A percentile compares a stretch with the other conserved stretches of the same genome.
These are phyloP conservation scores for Heterobasidion occidentale DNA, from an alignment of 1,284 basidiomycete genomes.

Conservation along the genomic window DNA sequence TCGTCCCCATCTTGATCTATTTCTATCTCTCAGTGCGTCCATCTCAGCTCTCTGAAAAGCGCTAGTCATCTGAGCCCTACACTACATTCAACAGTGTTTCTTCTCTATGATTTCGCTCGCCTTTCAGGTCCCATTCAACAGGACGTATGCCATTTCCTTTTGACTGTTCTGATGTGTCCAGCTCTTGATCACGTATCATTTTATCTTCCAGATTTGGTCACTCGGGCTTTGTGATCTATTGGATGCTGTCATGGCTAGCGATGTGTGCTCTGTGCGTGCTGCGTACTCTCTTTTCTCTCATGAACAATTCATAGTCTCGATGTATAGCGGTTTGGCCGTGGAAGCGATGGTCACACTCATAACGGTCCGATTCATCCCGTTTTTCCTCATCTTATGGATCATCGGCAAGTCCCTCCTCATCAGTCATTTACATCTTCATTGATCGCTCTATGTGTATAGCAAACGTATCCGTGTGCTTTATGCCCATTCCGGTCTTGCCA, in stretches of 20 bases:
- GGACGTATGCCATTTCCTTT: slow-evolving; percentile 25
- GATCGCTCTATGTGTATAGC: slow-evolving; percentile 21
- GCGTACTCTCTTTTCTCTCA: neutral
- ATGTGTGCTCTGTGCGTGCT: slow-evolving; percentile 49
- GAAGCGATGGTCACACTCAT: slow-evolving; percentile 55
- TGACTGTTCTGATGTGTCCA: neutral
- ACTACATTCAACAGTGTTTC: slow-evolving; percentile 3
- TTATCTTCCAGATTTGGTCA: slow-evolving; percentile 31
- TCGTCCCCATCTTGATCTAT: slow-evolving; percentile 48
- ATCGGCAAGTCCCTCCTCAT: slow-evolving; percentile 36
- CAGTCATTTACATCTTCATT: neutral
- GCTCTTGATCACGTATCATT: neutral
- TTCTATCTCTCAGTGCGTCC: slow-evolving; percentile 49
- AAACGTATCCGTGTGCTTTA: slow-evolving; percentile 61
- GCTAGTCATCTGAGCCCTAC: neutral
- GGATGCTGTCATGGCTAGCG: slow-evolving; percentile 62
- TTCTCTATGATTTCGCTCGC: slow-evolving; percentile 62
- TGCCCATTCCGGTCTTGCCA: slow-evolving; percentile 66
- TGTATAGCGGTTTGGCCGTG: slow-evolving; percentile 45
- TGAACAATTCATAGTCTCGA: neutral
- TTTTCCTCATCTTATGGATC: slow-evolving; percentile 63
- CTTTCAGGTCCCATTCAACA: slow-evolving; percentile 53
- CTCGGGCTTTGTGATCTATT: slow-evolving; percentile 67
- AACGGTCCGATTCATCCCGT: slow-evolving; percentile 42
- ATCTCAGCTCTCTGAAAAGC: neutral